phyloP scores from a whole-genome alignment of 1,284 basidiomycete genomes.

The Ustilago lituana region DNA sequence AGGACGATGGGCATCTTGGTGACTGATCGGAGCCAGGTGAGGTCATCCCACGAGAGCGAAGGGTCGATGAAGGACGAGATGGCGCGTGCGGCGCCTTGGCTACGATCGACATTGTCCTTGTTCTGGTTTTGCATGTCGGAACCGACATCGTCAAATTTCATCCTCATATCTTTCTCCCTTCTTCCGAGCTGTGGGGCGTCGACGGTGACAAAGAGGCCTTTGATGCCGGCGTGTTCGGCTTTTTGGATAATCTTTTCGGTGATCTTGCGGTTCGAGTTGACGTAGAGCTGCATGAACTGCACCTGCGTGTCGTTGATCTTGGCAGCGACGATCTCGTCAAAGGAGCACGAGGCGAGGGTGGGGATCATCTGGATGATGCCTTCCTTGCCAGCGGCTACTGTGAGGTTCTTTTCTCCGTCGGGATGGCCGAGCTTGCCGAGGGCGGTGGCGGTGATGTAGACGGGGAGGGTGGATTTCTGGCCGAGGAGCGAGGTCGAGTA shows the following conservation, averaged over 20 bases:
- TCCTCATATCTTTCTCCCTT: conserved; percentile 79
- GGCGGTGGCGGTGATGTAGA: conserved; percentile 83
- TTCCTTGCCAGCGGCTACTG: conserved; percentile 76
- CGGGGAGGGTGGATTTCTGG: conserved; percentile 47
- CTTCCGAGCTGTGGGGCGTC: conserved; percentile 87
- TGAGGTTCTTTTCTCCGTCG: conserved; percentile 89
- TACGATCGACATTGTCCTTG: conserved; percentile 46
- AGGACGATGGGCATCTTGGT: conserved; percentile 83
- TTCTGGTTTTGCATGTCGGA: conserved; percentile 66
- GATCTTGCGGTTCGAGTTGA: conserved; percentile 77
- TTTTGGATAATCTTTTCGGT: conserved; percentile 79
- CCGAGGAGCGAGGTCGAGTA: conserved; percentile 68
- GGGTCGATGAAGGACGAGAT: conserved; percentile 71
- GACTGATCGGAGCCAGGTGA: conserved; percentile 79
- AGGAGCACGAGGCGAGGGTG: conserved; percentile 68
- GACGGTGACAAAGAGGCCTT: conserved; percentile 87
- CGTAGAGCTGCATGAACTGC: conserved; percentile 75
- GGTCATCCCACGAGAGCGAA: conserved; percentile 70
- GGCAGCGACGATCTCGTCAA: conserved; percentile 75
- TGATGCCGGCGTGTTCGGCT: conserved; percentile 77
- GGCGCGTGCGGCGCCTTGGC: conserved; percentile 67
- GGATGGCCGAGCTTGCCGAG: conserved; percentile 89
- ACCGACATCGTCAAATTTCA: conserved; percentile 71
- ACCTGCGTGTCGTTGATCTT: conserved; percentile 73
- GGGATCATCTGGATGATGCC: conserved; percentile 78